A percentile compares a stretch with the other conserved stretches of the same genome.
These are phyloP conservation scores for Hyphopichia wangnamkhiaoensis DNA, from an alignment of 1,139 yeast genomes.

Conservation along the genomic window DNA sequence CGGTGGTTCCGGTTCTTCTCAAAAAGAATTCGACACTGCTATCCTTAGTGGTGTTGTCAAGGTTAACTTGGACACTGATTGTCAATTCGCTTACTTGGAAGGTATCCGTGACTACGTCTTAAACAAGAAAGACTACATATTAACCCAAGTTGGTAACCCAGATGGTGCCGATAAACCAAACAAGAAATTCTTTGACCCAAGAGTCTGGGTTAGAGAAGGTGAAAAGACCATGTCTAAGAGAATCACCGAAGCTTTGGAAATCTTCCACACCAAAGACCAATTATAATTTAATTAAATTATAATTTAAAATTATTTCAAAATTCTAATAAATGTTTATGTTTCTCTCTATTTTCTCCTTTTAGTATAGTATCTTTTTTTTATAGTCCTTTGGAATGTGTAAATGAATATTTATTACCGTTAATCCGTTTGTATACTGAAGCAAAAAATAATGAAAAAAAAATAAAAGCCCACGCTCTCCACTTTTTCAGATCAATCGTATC, in stretches of 20 bases:
- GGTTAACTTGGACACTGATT: slow-evolving; percentile 99
- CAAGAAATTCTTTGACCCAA: slow-evolving; percentile 99
- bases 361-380: neutral
- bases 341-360: neutral
- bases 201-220: slow-evolving; percentile 99
- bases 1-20: slow-evolving; percentile 99
- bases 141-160: slow-evolving; percentile 95
- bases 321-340: too few species aligned
- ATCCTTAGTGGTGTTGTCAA: slow-evolving; percentile 94
- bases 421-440: neutral
- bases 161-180: slow-evolving; percentile 98
- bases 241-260: slow-evolving; percentile 77
- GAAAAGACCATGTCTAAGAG: slow-evolving; percentile 96
- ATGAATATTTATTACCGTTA: neutral
- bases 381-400: neutral
- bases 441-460: too few species aligned
- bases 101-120: slow-evolving; percentile 98
- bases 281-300: slow-evolving; percentile 32
- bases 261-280: slow-evolving; percentile 80
- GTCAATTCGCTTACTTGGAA: slow-evolving; percentile 93
- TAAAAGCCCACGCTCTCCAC: too few species aligned
- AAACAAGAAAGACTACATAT: slow-evolving; percentile 91
- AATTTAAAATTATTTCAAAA: slow-evolving; percentile 4
- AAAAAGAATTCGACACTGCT: slow-evolving; percentile 87
- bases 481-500: too few species aligned